Conservation (phyloP, 225 moss, liverwort and hornwort genomes). For the Marchantia polymorpha region DNA sequence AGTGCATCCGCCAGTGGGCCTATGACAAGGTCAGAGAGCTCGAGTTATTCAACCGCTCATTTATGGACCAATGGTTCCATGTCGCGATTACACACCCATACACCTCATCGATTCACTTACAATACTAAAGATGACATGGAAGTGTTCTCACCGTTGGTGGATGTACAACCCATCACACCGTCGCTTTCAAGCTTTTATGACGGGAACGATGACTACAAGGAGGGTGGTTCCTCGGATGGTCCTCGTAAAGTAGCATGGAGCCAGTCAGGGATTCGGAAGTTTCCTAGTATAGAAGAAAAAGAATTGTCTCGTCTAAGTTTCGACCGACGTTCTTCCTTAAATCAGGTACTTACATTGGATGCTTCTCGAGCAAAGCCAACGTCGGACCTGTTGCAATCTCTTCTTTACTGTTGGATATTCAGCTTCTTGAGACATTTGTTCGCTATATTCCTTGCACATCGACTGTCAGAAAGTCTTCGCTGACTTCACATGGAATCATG, state of each 20-base stretch:
- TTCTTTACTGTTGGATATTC: not conserved
- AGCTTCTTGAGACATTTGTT: not conserved
- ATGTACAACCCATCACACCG: slow-evolving; percentile 97
- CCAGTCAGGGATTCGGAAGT: slow-evolving; percentile 53
- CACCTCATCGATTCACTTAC: slow-evolving; percentile 65
- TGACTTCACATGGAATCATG: not conserved
- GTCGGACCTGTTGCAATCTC: not conserved
- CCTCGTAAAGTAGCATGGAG: slow-evolving; percentile 44
- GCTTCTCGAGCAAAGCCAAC: not conserved
- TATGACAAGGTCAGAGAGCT: slow-evolving; percentile 48
- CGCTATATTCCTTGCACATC: not conserved
- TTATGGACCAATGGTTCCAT: slow-evolving; percentile 82
- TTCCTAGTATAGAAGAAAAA: slow-evolving; percentile 79
- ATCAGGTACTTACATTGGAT: slow-evolving; percentile 46
- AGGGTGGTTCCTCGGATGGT: slow-evolving; percentile 25
- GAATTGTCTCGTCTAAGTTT: slow-evolving; percentile 69
- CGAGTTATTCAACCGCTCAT: slow-evolving; percentile 35
- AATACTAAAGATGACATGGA: slow-evolving; percentile 97
- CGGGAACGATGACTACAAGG: slow-evolving; percentile 67
- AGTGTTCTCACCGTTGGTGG: slow-evolving; percentile 96
- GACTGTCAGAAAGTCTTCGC: not conserved
- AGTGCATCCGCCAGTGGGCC: slow-evolving; percentile 36
- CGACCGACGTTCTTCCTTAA: slow-evolving; percentile 48
- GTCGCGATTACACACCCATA: slow-evolving; percentile 58
- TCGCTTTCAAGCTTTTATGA: slow-evolving; percentile 88